Conservation (phyloP, 257 asterid genomes). For the Primulina huaijiensis region DNA sequence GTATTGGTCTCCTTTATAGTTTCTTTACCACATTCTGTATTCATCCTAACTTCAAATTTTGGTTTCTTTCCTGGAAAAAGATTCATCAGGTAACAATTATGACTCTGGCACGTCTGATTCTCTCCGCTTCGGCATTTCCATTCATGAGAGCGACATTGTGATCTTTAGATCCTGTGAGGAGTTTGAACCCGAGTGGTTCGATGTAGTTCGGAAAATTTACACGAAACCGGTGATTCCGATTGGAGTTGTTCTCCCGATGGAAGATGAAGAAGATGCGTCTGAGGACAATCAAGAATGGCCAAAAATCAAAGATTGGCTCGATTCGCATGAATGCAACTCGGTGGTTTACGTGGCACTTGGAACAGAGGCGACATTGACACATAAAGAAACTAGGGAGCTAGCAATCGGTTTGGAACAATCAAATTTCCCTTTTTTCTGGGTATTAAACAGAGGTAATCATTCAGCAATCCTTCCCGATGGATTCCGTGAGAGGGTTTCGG, state of each 20-base stretch:
- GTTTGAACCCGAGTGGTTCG: slow-evolving; percentile 78
- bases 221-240: slow-evolving; percentile 56
- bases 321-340: slow-evolving; percentile 35
- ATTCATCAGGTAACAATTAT: slow-evolving; percentile 54
- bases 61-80: slow-evolving; percentile 26
- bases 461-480: slow-evolving; percentile 56
- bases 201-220: slow-evolving; percentile 44
- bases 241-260: slow-evolving; percentile 52
- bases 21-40: not conserved
- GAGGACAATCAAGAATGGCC: slow-evolving; percentile 37
- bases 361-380: slow-evolving; percentile 55
- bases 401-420: slow-evolving; percentile 68
- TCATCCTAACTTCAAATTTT: slow-evolving; percentile 5
- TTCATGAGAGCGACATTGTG: slow-evolving; percentile 56
- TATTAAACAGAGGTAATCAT: slow-evolving; percentile 39
- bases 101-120: slow-evolving; percentile 66
- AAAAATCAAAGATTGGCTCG: slow-evolving; percentile 50
- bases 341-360: slow-evolving; percentile 82
- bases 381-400: slow-evolving; percentile 45
- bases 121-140: slow-evolving; percentile 48
- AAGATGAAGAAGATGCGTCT: slow-evolving; percentile 29
- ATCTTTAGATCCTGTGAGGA: slow-evolving; percentile 60
- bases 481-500: slow-evolving; percentile 38
- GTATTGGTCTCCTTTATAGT: not conserved
- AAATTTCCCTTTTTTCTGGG: slow-evolving; percentile 79